A percentile compares a stretch with the other conserved stretches of the same genome.
Conservation (phyloP, 2,329 filamentous ascomycete species). For the Akanthomyces muscarius region DNA sequence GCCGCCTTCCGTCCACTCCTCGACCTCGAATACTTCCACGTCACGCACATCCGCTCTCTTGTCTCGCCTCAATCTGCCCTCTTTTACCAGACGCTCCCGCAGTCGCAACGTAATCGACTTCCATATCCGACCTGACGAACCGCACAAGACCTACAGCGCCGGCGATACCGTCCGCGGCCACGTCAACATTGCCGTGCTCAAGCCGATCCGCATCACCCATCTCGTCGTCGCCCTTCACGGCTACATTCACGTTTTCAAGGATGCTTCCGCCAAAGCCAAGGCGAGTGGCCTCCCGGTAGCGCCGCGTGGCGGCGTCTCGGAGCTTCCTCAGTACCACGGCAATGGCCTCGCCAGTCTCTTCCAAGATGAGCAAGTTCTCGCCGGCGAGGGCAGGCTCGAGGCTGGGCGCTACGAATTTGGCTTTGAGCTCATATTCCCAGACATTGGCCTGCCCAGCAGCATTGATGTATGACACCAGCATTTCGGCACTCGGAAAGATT, state of each 20-base stretch:
- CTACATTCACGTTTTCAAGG: slow-evolving; percentile 75
- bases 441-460: slow-evolving; percentile 74
- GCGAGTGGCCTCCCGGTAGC: slow-evolving; percentile 44
- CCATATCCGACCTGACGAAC: slow-evolving; percentile 71
- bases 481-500: background rate
- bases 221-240: slow-evolving; percentile 74
- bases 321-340: slow-evolving; percentile 58
- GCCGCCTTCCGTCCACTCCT: slow-evolving; percentile 22
- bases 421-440: slow-evolving; percentile 68
- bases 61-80: slow-evolving; percentile 49
- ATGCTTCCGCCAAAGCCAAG: slow-evolving; percentile 53
- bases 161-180: slow-evolving; percentile 71
- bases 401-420: slow-evolving; percentile 76
- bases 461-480: slow-evolving; percentile 70
- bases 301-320: slow-evolving; percentile 34
- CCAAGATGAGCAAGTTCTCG: slow-evolving; percentile 75
- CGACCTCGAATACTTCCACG: slow-evolving; percentile 22
- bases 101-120: slow-evolving; percentile 71
- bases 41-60: slow-evolving; percentile 38
- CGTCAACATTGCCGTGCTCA: slow-evolving; percentile 68
- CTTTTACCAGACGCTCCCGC: slow-evolving; percentile 47
- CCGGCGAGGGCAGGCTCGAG: slow-evolving; percentile 71
- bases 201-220: slow-evolving; percentile 74
- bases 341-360: slow-evolving; percentile 79
- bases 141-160: slow-evolving; percentile 70